Conservation (phyloP, 495 filamentous ascomycete species). For the Daldinia caldariorum region DNA sequence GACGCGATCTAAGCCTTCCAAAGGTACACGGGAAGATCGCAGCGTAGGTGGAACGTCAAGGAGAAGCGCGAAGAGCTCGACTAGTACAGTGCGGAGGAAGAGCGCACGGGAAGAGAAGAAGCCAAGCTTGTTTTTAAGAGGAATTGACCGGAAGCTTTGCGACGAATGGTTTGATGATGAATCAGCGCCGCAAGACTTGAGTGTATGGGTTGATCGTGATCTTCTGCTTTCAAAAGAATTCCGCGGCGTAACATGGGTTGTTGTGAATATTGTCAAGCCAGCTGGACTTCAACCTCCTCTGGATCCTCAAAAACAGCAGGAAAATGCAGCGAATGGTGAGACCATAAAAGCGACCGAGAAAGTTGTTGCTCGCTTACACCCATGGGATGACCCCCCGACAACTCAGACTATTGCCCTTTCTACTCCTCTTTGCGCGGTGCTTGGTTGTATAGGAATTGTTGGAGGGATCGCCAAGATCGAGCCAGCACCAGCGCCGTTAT, state of each 20-base stretch:
- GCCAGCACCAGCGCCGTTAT: slow-evolving; percentile 57
- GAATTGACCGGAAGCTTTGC: slow-evolving; percentile 72
- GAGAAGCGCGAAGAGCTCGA: slow-evolving; percentile 77
- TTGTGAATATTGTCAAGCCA: slow-evolving; percentile 81
- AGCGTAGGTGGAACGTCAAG: slow-evolving; percentile 74
- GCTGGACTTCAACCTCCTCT: slow-evolving; percentile 77
- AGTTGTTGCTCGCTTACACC: slow-evolving; percentile 75
- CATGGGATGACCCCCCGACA: slow-evolving; percentile 90
- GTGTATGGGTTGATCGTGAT: slow-evolving; percentile 85
- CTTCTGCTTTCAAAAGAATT: slow-evolving; percentile 69
- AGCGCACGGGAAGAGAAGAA: slow-evolving; percentile 68
- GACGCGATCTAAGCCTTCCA: slow-evolving; percentile 58
- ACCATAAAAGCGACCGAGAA: slow-evolving; percentile 70
- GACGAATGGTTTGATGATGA: slow-evolving; percentile 77
- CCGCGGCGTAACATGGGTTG: slow-evolving; percentile 75
- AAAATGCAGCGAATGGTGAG: slow-evolving; percentile 61
- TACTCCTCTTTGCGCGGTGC: slow-evolving; percentile 72
- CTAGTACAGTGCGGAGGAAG: slow-evolving; percentile 72
- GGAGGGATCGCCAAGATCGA: slow-evolving; percentile 90
- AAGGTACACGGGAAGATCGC: slow-evolving; percentile 65
- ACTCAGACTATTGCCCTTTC: slow-evolving; percentile 81
- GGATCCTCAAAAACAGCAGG: slow-evolving; percentile 77
- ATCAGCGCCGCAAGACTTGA: slow-evolving; percentile 68
- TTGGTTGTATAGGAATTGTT: slow-evolving; percentile 76
- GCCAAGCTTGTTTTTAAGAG: slow-evolving; percentile 78